Evolutionary conservation across 768 basidiomycete genomes (phyloP).

Genomic region (Collybiopsis confluens): DNA sequence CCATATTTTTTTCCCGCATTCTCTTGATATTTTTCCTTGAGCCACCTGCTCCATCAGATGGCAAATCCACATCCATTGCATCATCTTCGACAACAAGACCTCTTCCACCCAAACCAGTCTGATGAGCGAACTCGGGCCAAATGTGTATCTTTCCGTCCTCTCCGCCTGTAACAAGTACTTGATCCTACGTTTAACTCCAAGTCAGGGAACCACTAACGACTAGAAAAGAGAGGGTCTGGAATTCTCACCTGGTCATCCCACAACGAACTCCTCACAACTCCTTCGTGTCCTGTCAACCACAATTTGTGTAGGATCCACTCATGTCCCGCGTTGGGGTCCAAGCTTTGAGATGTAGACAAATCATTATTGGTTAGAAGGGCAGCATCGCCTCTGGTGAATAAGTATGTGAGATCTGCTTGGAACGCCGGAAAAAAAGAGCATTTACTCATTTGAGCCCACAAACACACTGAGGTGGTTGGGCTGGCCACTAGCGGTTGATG

Average conservation of each 20-base stretch:
- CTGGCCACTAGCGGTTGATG: slow-evolving; percentile 19
- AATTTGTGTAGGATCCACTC: slow-evolving; percentile 48
- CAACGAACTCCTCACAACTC: slow-evolving; percentile 50
- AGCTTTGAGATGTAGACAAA: slow-evolving; percentile 23
- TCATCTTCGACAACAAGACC: not conserved
- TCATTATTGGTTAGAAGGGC: slow-evolving; percentile 47
- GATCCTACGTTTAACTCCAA: slow-evolving; percentile 25
- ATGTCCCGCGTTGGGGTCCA: slow-evolving; percentile 10
- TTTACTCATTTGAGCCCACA: slow-evolving; percentile 72
- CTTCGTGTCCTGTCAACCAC: slow-evolving; percentile 54
- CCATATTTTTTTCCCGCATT: not conserved
- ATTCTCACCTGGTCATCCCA: slow-evolving; percentile 50
- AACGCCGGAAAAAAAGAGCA: slow-evolving; percentile 11
- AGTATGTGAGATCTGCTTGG: not conserved
- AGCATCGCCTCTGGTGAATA: slow-evolving; percentile 46
- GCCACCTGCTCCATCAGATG: not conserved
- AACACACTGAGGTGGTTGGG: slow-evolving; percentile 48
- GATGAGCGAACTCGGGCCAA: slow-evolving; percentile 25
- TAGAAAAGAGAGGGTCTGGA: not conserved
- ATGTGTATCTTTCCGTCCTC: slow-evolving; percentile 45
- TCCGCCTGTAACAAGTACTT: slow-evolving; percentile 42
- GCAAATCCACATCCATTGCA: slow-evolving; percentile 4
- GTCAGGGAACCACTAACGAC: not conserved
- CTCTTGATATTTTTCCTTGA: not conserved
- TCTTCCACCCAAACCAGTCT: not conserved